A percentile compares a stretch with the other conserved stretches of the same genome.
These are phyloP conservation scores for Saksenaea oblongispora DNA, from an alignment of 371 early-diverging fungal genomes.

Conservation along the genomic window DNA sequence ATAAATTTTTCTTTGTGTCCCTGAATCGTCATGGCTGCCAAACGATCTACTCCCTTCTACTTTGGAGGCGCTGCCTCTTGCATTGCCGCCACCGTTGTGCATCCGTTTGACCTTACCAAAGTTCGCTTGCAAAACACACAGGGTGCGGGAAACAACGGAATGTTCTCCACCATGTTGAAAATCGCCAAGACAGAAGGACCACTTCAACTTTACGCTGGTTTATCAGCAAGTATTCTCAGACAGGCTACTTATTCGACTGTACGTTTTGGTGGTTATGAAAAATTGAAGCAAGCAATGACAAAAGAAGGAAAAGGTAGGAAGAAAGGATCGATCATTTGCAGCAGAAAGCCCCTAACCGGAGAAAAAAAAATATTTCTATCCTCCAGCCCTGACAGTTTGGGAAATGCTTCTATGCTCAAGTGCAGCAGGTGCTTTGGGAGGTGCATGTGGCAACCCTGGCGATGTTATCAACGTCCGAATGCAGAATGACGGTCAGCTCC, in stretches of 20 bases:
- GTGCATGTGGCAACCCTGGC: constrained; percentile 73
- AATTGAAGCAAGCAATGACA: constrained; percentile 38
- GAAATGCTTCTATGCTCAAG: constrained; percentile 55
- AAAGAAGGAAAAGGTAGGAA: constrained; percentile 28
- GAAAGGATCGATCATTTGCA: neutral
- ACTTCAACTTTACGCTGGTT: constrained; percentile 58
- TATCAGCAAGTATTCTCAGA: constrained; percentile 65
- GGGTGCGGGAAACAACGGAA: constrained; percentile 25
- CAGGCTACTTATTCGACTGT: constrained; percentile 73
- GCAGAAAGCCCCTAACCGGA: neutral
- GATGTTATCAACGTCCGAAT: constrained; percentile 73
- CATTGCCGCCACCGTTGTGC: constrained; percentile 62
- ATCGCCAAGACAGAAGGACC: constrained; percentile 39
- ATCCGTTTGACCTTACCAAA: constrained; percentile 73
- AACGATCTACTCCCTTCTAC: constrained; percentile 48
- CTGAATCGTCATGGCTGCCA: constrained; percentile 1
- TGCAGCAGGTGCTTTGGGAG: constrained; percentile 66
- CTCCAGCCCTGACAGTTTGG: constrained; percentile 37
- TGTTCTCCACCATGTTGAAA: constrained; percentile 43
- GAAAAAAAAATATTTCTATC: neutral
- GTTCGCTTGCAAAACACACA: constrained; percentile 65
- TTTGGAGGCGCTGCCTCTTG: constrained; percentile 63
- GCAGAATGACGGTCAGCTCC: constrained; percentile 73
- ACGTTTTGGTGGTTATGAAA: constrained; percentile 70
- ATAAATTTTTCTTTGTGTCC: neutral